These are phyloP conservation scores for Viridothelium virens DNA, from an alignment of 495 filamentous ascomycete species.

Conservation along the genomic window DNA sequence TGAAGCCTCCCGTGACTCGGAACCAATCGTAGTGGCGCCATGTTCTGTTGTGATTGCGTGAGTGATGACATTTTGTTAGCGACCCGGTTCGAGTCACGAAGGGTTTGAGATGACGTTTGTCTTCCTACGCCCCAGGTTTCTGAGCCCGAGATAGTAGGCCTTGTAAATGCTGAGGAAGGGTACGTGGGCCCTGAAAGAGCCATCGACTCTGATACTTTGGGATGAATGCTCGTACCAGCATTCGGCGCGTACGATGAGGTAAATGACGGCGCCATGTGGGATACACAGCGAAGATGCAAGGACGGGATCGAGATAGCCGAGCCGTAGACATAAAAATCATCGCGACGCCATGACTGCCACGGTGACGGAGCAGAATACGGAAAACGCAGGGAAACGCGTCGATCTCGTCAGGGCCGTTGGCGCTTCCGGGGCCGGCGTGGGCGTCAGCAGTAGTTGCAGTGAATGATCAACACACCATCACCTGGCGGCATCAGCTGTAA, in stretches of 20 bases:
- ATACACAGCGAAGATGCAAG: background rate
- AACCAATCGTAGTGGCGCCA: background rate
- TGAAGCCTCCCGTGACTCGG: conserved; percentile 32
- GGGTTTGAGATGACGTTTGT: background rate
- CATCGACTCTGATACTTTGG: background rate
- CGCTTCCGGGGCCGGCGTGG: background rate
- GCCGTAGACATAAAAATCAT: background rate
- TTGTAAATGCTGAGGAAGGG: background rate
- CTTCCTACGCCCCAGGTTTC: background rate
- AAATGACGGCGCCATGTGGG: background rate
- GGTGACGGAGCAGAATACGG: background rate
- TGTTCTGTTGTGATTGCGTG: background rate
- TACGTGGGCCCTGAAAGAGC: background rate
- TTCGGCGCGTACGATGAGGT: background rate
- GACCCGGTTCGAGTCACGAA: background rate
- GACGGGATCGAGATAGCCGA: conserved; percentile 8
- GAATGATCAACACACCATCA: conserved; percentile 11
- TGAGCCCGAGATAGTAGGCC: conserved; percentile 5
- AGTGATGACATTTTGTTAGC: background rate
- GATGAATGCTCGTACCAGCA: background rate
- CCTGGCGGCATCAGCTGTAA: background rate
- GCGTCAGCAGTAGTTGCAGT: background rate
- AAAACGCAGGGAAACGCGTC: conserved; percentile 6
- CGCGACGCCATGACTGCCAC: background rate
- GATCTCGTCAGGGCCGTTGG: background rate